phyloP scores from a whole-genome alignment of 2,329 filamentous ascomycete genomes.

The Hortaea werneckii region DNA sequence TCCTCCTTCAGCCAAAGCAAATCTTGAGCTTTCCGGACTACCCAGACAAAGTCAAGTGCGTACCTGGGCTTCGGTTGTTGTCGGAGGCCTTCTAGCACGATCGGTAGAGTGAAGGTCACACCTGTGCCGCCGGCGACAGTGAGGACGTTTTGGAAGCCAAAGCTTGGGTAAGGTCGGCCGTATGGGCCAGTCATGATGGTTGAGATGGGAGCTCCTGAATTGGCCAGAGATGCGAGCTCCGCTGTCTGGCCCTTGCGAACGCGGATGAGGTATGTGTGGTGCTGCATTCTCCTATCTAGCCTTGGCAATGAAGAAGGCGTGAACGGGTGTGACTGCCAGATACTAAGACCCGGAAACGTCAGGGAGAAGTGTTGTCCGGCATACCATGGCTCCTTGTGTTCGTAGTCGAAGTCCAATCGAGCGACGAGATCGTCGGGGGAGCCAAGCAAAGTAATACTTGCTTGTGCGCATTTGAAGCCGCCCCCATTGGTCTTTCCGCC shows the following conservation, averaged over 20 bases:
- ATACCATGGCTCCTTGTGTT: conserved; percentile 46
- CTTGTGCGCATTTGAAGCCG: conserved; percentile 44
- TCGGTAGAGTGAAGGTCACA: conserved; percentile 47
- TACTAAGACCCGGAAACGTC: conserved; percentile 53
- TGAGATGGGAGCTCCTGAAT: conserved; percentile 31
- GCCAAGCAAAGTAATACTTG: conserved; percentile 43
- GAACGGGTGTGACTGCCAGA: conserved; percentile 67
- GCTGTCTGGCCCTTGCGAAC: conserved; percentile 46
- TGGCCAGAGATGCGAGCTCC: conserved; percentile 38
- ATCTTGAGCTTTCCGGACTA: conserved; percentile 45
- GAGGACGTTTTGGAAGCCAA: conserved; percentile 11
- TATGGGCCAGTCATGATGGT: conserved; percentile 56
- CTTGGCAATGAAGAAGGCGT: conserved; percentile 49
- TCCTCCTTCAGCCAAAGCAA: conserved; percentile 50
- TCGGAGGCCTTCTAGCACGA: conserved; percentile 30
- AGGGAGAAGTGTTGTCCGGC: conserved; percentile 64
- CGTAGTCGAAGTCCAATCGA: conserved; percentile 54
- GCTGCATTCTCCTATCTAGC: conserved; percentile 11
- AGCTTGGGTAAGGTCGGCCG: conserved; percentile 37
- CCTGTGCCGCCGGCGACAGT: conserved; percentile 46
- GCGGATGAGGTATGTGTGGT: conserved; percentile 29
- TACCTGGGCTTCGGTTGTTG: neutral
- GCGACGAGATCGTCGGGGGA: conserved; percentile 54
- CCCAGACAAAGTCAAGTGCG: conserved; percentile 54
- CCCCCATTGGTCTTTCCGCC: neutral